phyloP scores from a whole-genome alignment of 345 rosid species.

The Orychophragmus violaceus region DNA sequence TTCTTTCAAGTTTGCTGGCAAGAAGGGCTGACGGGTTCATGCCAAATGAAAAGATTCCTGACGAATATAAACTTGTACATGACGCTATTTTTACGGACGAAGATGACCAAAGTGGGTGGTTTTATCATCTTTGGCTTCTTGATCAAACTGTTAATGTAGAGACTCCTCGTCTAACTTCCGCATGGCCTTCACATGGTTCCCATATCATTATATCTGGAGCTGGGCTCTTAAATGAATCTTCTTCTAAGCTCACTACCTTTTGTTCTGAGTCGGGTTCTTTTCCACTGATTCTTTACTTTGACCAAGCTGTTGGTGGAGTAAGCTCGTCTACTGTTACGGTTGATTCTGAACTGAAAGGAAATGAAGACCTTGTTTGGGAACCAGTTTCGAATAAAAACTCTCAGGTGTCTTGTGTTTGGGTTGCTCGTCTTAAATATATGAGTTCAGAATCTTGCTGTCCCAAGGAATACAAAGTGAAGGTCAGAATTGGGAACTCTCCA shows the following conservation, averaged over 20 bases:
- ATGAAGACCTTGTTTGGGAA: conserved; percentile 50
- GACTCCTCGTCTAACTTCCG: conserved; percentile 58
- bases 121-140: conserved; percentile 97
- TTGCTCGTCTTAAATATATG: conserved; percentile 40
- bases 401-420: conserved; percentile 55
- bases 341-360: conserved; percentile 34
- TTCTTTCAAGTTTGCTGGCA: conserved; percentile 59
- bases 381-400: conserved; percentile 45
- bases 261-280: conserved; percentile 40
- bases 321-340: conserved; percentile 49
- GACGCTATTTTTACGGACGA: conserved; percentile 79
- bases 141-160: conserved; percentile 65
- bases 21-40: conserved; percentile 47
- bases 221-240: conserved; percentile 26
- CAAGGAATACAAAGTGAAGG: conserved; percentile 39
- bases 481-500: conserved; percentile 53
- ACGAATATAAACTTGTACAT: conserved; percentile 66
- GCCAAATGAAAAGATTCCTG: conserved; percentile 44
- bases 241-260: conserved; percentile 31
- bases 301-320: conserved; percentile 70
- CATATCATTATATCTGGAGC: conserved; percentile 36
- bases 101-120: conserved; percentile 96
- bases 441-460: conserved; percentile 21
- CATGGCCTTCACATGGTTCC: conserved; percentile 80
- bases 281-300: conserved; percentile 70